Percentiles rank a stretch among this genome's conserved stretches.
Conservation (phyloP, 805 yeast genomes). For the Starmerella tilneyi region DNA sequence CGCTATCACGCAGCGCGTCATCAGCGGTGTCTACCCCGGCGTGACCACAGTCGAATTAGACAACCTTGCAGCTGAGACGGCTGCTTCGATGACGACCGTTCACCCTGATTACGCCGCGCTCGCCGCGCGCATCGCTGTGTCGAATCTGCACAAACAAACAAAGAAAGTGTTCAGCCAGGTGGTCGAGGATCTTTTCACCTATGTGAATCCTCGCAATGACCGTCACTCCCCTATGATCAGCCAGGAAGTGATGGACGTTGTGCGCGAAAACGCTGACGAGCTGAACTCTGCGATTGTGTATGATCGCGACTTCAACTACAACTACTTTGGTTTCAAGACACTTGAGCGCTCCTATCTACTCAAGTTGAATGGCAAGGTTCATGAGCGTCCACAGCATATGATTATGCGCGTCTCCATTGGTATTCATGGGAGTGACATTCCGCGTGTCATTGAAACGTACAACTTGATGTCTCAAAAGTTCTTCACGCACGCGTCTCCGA, state of each 20-base stretch:
- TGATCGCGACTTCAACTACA: slow-evolving; percentile 66
- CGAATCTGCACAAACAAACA: slow-evolving; percentile 90
- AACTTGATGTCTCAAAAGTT: slow-evolving; percentile 75
- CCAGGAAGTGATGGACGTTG: slow-evolving; percentile 51
- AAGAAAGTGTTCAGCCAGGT: slow-evolving; percentile 76
- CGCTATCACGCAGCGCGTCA: slow-evolving; percentile 89
- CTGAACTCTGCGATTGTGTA: slow-evolving; percentile 64
- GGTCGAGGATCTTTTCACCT: slow-evolving; percentile 58
- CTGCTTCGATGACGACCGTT: slow-evolving; percentile 92
- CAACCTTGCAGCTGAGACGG: slow-evolving; percentile 86
- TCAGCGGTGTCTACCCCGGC: slow-evolving; percentile 93
- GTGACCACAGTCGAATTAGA: slow-evolving; percentile 86
- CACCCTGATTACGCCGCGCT: slow-evolving; percentile 96
- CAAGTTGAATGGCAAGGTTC: slow-evolving; percentile 50
- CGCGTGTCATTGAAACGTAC: slow-evolving; percentile 67
- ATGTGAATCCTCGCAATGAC: slow-evolving; percentile 70
- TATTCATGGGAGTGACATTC: slow-evolving; percentile 63
- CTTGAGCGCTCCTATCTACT: slow-evolving; percentile 76
- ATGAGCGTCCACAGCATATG: slow-evolving; percentile 87
- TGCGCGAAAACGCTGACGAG: slow-evolving; percentile 51
- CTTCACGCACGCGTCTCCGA: slow-evolving; percentile 92
- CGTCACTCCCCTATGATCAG: slow-evolving; percentile 62
- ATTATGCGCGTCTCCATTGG: slow-evolving; percentile 88
- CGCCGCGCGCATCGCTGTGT: slow-evolving; percentile 92
- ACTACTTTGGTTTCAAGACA: slow-evolving; percentile 89